Percentiles rank a stretch among this genome's conserved stretches.
These are phyloP conservation scores for Termitomyces sp. DNA, from an alignment of 768 basidiomycete species.

Conservation along the genomic window DNA sequence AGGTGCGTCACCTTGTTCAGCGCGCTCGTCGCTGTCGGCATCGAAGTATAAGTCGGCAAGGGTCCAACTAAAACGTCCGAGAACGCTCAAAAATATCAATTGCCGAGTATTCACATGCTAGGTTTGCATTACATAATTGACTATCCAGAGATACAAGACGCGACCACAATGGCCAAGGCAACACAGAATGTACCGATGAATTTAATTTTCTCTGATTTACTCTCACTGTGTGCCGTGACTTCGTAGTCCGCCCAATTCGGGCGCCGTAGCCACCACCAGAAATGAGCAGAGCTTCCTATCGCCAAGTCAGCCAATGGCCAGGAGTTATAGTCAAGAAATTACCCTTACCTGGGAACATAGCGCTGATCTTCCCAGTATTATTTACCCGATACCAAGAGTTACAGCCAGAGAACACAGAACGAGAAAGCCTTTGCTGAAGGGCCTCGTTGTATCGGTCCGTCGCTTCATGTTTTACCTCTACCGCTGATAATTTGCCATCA, in stretches of 20 bases:
- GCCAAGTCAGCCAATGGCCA: neutral
- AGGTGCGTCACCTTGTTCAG: constrained; percentile 24
- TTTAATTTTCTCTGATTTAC: neutral
- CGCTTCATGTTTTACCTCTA: constrained; percentile 17
- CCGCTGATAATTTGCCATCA: constrained; percentile 7
- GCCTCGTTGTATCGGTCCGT: constrained; percentile 18
- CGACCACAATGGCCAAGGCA: neutral
- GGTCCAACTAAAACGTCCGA: neutral
- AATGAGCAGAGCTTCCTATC: neutral
- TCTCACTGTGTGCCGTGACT: neutral
- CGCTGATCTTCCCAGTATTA: constrained; percentile 30
- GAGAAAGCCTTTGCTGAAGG: constrained; percentile 15
- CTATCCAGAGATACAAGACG: neutral
- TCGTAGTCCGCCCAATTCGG: neutral
- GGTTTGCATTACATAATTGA: neutral
- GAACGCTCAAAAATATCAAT: neutral
- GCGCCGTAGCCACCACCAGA: constrained; percentile 2
- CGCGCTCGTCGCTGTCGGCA: constrained; percentile 50
- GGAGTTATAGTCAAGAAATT: neutral
- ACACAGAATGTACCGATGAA: neutral
- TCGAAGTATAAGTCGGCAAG: constrained; percentile 17
- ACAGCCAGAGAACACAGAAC: constrained; percentile 25
- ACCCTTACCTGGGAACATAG: constrained; percentile 32
- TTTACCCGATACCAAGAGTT: constrained; percentile 36
- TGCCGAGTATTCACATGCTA: constrained; percentile 14